Percentiles rank a stretch among this genome's conserved stretches.
phyloP scores from a whole-genome alignment of 768 basidiomycete species.

The Chlorophyllum brunneum region DNA sequence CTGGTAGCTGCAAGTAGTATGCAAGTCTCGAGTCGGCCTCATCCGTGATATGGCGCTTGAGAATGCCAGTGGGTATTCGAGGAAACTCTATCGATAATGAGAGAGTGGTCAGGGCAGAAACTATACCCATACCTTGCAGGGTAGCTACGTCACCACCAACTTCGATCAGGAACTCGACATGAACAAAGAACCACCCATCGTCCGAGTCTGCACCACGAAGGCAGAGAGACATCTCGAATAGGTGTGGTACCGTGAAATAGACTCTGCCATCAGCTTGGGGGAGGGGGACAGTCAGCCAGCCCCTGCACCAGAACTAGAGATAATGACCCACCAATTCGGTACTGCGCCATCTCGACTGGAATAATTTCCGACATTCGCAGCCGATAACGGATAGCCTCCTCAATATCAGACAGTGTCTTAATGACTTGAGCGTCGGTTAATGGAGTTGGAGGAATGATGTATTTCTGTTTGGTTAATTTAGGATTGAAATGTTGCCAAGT shows the following conservation, averaged over 20 bases:
- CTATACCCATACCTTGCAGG: conserved; percentile 49
- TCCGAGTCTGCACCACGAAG: conserved; percentile 63
- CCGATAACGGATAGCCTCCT: conserved; percentile 75
- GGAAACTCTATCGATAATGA: conserved; percentile 60
- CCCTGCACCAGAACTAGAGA: conserved; percentile 11
- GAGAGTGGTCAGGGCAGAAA: neutral
- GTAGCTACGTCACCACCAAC: conserved; percentile 73
- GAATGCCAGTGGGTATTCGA: conserved; percentile 53
- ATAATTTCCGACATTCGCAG: conserved; percentile 76
- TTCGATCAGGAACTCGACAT: conserved; percentile 69
- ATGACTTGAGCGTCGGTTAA: conserved; percentile 65
- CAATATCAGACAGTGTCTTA: conserved; percentile 66
- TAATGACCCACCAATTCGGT: conserved; percentile 52
- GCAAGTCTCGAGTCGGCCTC: conserved; percentile 70
- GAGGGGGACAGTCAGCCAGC: conserved; percentile 15
- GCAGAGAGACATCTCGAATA: conserved; percentile 74
- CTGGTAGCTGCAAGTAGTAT: conserved; percentile 53
- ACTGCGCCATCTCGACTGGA: conserved; percentile 75
- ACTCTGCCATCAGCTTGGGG: conserved; percentile 69
- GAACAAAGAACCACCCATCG: conserved; percentile 85
- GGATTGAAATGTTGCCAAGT: conserved; percentile 7
- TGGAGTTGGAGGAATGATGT: conserved; percentile 59
- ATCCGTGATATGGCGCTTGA: conserved; percentile 65
- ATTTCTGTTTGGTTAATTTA: conserved; percentile 47
- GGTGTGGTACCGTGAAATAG: conserved; percentile 65